Percentiles rank a stretch among this genome's conserved stretches.
phyloP scores from a whole-genome alignment of 805 yeast genomes.

The Saccharomycopsis babjevae region DNA sequence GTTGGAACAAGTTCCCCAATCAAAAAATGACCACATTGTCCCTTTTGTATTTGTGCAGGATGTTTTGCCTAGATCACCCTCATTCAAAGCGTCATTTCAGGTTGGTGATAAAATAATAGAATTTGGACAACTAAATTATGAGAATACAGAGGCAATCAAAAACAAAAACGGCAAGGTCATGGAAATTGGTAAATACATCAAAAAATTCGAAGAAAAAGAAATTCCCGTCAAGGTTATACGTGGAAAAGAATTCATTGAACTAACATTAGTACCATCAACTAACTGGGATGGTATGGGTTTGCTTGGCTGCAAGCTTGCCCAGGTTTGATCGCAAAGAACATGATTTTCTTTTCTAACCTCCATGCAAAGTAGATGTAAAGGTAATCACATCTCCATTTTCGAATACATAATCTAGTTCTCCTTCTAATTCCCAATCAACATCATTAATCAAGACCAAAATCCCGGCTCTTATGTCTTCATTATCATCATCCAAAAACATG shows the following conservation, averaged over 20 bases:
- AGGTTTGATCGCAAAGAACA: constrained; percentile 23
- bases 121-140: constrained; percentile 8
- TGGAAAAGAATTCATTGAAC: constrained; percentile 19
- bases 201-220: not conserved
- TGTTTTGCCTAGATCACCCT: constrained; percentile 11
- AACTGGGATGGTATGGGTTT: constrained; percentile 60
- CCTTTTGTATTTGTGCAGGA: constrained; percentile 11
- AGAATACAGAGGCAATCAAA: constrained; percentile 4
- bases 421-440: constrained; percentile 95
- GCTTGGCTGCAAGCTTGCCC: constrained; percentile 54
- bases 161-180: constrained; percentile 13
- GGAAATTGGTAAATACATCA: constrained; percentile 3
- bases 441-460: constrained; percentile 85
- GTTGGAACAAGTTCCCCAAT: not conserved
- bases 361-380: constrained; percentile 90
- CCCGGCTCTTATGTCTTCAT: constrained; percentile 55
- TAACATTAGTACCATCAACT: constrained; percentile 35
- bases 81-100: constrained; percentile 9
- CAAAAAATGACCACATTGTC: not conserved
- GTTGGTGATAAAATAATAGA: constrained; percentile 11
- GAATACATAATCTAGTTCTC: constrained; percentile 70
- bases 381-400: constrained; percentile 70
- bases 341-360: constrained; percentile 44
- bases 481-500: constrained; percentile 18
- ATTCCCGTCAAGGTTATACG: constrained; percentile 26